Evolutionary conservation across 225 moss, liverwort and hornwort species (phyloP), one percentile per base, ranked within the genome.

Genomic region (Thuidium tamariscinum): DNA sequence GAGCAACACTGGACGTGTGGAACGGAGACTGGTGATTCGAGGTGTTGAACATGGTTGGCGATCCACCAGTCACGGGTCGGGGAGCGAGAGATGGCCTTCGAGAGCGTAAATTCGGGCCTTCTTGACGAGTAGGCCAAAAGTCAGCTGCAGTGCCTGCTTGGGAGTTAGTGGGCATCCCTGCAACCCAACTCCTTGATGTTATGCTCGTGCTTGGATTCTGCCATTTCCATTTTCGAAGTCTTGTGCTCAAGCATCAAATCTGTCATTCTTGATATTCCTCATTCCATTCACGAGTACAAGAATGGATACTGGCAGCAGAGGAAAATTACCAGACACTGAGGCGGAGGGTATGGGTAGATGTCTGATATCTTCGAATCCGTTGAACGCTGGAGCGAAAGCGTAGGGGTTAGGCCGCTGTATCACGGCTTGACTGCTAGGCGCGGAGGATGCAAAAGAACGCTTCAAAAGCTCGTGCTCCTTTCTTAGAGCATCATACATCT

Each of bases 401-500:
- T 88, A 96, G 59, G 90, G 93, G 83, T 89, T 94, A 73, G 95
- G 89, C 77, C 89, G 90, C 59, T 93, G 92, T 41, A 94, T 86
- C 64, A 94, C 78, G 85, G 91, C 87, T 91, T 90, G 92, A 81
- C 88, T 92, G 85, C 84, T 86, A 32, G 91, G 89, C 42, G 87
- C 77, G 72, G 91, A 70, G 76, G 93, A 73, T 85, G 88, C 54
- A 72, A 85, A 85, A 59, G 92, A 89, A 46, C 95, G 90, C 92
- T 95, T 97, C 66, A 94, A 80, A 76, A 90, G 94, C 80, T 99
- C 97, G 80, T 97, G 95, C 87, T 99, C 97, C 89, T 94, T 94
- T 39, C 95, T 89, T 42, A 99, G 90, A 26, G 92, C 91, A 87
- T 99, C 99, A 49, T 99, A 99, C 99, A 99, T 99, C 89, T 97